These are phyloP conservation scores for Ramaria sp. DNA, from an alignment of 768 basidiomycete genomes.

Conservation along the genomic window DNA sequence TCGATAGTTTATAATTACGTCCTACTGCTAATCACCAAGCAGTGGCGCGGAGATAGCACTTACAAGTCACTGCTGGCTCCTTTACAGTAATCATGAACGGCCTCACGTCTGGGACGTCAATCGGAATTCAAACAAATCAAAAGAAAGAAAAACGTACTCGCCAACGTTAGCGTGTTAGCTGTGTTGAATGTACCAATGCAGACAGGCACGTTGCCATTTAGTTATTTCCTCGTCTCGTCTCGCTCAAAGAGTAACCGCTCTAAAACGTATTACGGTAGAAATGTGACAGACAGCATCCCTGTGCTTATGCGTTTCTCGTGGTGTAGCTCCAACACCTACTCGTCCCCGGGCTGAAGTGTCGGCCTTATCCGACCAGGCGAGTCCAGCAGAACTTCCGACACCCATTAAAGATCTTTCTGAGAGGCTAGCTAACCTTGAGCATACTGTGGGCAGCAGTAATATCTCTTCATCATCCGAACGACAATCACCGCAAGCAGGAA, in stretches of 20 bases:
- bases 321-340: slow-evolving; percentile 10
- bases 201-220: slow-evolving; percentile 32
- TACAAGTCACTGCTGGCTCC: background rate
- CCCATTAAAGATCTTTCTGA: slow-evolving; percentile 16
- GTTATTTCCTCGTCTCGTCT: background rate
- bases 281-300: slow-evolving; percentile 30
- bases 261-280: slow-evolving; percentile 27
- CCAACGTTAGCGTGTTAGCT: slow-evolving; percentile 38
- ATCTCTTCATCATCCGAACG: slow-evolving; percentile 20
- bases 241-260: background rate
- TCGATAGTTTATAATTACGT: no score
- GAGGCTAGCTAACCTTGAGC: slow-evolving; percentile 16
- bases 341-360: background rate
- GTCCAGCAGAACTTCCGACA: background rate
- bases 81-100: background rate
- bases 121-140: background rate
- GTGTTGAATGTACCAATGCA: slow-evolving; percentile 45
- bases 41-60: background rate
- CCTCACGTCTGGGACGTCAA: background rate
- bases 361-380: background rate
- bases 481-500: slow-evolving; percentile 28
- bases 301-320: slow-evolving; percentile 21
- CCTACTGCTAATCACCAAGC: no score
- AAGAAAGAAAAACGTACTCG: slow-evolving; percentile 21
- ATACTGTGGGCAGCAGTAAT: slow-evolving; percentile 10